Percentiles rank a stretch among this genome's conserved stretches.
Conservation (phyloP, 208 protist species). For the Novymonas esmeraldas region DNA sequence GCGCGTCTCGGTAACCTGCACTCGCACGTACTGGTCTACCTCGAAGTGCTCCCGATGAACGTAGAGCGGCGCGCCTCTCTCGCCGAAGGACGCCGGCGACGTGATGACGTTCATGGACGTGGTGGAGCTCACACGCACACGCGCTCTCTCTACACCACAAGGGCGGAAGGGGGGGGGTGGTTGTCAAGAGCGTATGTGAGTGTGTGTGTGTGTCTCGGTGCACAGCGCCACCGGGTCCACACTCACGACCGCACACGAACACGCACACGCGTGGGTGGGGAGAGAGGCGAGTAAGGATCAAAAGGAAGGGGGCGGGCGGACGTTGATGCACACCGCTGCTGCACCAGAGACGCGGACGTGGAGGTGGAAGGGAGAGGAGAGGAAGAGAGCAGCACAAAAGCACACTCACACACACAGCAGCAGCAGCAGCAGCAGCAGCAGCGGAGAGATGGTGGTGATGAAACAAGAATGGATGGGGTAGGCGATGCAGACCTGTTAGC, state of each 20-base stretch:
- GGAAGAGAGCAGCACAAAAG: not conserved
- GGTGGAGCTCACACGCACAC: too few relatives aligned
- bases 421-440: too few relatives aligned
- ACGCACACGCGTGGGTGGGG: too few relatives aligned
- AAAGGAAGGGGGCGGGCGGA: too few relatives aligned
- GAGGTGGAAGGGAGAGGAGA: not conserved
- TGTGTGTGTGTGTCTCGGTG: not conserved
- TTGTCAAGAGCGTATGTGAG: not conserved
- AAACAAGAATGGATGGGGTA: too few relatives aligned
- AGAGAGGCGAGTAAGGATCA: too few relatives aligned
- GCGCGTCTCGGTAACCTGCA: slow-evolving; percentile 56
- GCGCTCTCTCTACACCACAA: not conserved
- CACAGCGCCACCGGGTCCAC: not conserved
- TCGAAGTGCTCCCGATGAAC: slow-evolving; percentile 69
- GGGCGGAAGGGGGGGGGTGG: too few relatives aligned
- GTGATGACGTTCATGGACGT: slow-evolving; percentile 15
- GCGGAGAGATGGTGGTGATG: too few relatives aligned
- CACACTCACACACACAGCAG: not conserved
- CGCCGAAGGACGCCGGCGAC: slow-evolving; percentile 1
- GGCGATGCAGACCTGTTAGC: too few relatives aligned
- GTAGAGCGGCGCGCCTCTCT: slow-evolving; percentile 5
- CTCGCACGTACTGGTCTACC: slow-evolving; percentile 86
- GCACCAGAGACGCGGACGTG: too few relatives aligned
- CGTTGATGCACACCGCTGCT: too few relatives aligned
- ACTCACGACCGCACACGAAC: not conserved